Base-by-base conservation (phyloP, 2,329 filamentous ascomycete genomes). In the Epichloe festucae region DNA sequence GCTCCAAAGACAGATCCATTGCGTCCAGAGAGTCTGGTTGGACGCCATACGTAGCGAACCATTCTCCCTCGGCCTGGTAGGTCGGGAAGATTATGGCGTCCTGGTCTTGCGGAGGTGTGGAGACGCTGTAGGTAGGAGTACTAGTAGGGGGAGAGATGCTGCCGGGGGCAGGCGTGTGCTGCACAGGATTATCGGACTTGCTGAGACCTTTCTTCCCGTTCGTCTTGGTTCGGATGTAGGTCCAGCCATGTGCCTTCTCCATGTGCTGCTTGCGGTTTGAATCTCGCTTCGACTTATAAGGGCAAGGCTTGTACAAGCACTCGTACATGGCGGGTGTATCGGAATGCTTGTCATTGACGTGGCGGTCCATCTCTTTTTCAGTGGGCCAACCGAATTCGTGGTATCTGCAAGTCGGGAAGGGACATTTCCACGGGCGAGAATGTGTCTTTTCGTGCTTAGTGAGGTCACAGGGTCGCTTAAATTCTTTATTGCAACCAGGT, bases 391-490 rank as follows among this genome's bases (percentile, higher is more conserved):
- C 93, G 60, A 87, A 82, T 36, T 85, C 79, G 66, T 87, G 82
- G 68, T 95, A 97, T 66, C 94, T 95, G 85, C 93, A 97, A 45
- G 79, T 82, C 41, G 78, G 64, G 21, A 87, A 74, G 6, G 82
- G 78, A 69, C 93, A 98, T 74, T 98, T 98, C 86, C 87, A 96
- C 10, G 91, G 93, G 38, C 93, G 87, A 52, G 88, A 89, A 68
- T 98, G 93, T 0, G 91, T 97, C 76, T 97, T 98, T 72, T 95
- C 87, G 70, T 98, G 93, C 75, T 97, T 97, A 58, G 89, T 96
- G 53, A 97, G 74, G 67, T 98, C 93, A 69, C 93, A 97, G n/a
- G 89, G 89, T 55, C 93, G 84, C 70, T 93, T 94, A 74, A 97
- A 97, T 68, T 91, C 82, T 71, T 95, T 96, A 67, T 81, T 82